A percentile compares a stretch with the other conserved stretches of the same genome.
These are phyloP conservation scores for Geotrichum macrosporum DNA, from an alignment of 1,139 yeast genomes.

Conservation along the genomic window DNA sequence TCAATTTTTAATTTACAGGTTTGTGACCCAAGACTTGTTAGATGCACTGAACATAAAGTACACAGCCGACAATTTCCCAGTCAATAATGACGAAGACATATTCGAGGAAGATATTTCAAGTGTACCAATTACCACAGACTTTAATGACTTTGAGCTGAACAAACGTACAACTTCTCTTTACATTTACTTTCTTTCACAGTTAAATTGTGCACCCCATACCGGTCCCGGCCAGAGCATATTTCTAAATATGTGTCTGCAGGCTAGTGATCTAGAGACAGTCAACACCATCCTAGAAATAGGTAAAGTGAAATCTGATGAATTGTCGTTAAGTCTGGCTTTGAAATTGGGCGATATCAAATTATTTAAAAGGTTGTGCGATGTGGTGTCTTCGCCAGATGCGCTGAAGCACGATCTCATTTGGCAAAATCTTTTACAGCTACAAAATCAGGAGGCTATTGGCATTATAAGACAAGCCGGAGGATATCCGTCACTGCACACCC, in stretches of 20 bases:
- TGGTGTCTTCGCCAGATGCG: not conserved
- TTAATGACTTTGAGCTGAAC: not conserved
- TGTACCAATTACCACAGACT: constrained; percentile 15
- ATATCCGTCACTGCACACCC: constrained; percentile 17
- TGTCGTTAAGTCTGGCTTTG: constrained; percentile 1
- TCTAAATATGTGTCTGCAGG: constrained; percentile 11
- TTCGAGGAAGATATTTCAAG: constrained; percentile 5
- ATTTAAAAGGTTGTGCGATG: constrained; percentile 1
- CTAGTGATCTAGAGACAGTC: constrained; percentile 7
- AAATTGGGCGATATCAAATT: constrained; percentile 2
- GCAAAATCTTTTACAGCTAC: constrained; percentile 6
- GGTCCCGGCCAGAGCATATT: constrained; percentile 9
- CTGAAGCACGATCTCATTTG: constrained; percentile 11
- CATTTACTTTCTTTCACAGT: constrained; percentile 10
- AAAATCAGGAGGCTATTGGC: constrained; percentile 1
- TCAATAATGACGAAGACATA: constrained; percentile 8
- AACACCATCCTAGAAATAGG: constrained; percentile 1
- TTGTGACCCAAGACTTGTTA: constrained; percentile 12
- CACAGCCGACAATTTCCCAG: constrained; percentile 9
- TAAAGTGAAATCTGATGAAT: constrained; percentile 10
- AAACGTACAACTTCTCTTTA: constrained; percentile 8
- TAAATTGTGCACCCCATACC: constrained; percentile 1
- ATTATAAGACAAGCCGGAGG: constrained; percentile 19
- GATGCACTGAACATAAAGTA: constrained; percentile 13
- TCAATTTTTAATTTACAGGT: constrained; percentile 8